A percentile compares a stretch with the other conserved stretches of the same genome.
phyloP scores from a whole-genome alignment of 1,284 basidiomycete species.

The Ceratobasidium sp. region DNA sequence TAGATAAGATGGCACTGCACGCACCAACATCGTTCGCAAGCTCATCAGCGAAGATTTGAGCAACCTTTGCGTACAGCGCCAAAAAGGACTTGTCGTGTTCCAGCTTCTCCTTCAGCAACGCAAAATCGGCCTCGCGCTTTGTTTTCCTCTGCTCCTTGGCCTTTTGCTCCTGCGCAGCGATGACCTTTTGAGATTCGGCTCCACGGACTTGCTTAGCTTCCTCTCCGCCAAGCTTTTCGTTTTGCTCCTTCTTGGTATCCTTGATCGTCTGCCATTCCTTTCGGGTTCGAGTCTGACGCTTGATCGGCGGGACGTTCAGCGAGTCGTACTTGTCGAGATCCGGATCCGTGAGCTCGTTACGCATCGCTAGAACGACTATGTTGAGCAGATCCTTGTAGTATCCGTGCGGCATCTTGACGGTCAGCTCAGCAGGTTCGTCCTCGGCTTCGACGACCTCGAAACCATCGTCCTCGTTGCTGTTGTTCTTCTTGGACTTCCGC shows the following conservation, averaged over 20 bases:
- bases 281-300: conserved; percentile 20
- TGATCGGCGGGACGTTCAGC: conserved; percentile 34
- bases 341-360: conserved; percentile 59
- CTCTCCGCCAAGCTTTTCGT: conserved; percentile 46
- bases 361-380: conserved; percentile 65
- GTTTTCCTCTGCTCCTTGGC: conserved; percentile 51
- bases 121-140: conserved; percentile 51
- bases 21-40: conserved; percentile 60
- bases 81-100: conserved; percentile 60
- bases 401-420: conserved; percentile 59
- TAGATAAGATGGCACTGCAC: neutral
- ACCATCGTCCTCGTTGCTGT: conserved; percentile 39
- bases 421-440: conserved; percentile 48
- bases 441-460: conserved; percentile 39
- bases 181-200: conserved; percentile 49
- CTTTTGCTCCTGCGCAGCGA: conserved; percentile 44
- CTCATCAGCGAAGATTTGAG: conserved; percentile 67
- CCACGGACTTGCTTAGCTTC: conserved; percentile 50
- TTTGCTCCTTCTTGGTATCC: conserved; percentile 32
- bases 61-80: conserved; percentile 70
- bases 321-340: conserved; percentile 53
- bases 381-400: conserved; percentile 77
- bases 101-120: conserved; percentile 59
- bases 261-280: conserved; percentile 14
- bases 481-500: conserved; percentile 44